Evolutionary conservation across 1,284 basidiomycete genomes (phyloP).

Genomic region (Tylopilus sp.): DNA sequence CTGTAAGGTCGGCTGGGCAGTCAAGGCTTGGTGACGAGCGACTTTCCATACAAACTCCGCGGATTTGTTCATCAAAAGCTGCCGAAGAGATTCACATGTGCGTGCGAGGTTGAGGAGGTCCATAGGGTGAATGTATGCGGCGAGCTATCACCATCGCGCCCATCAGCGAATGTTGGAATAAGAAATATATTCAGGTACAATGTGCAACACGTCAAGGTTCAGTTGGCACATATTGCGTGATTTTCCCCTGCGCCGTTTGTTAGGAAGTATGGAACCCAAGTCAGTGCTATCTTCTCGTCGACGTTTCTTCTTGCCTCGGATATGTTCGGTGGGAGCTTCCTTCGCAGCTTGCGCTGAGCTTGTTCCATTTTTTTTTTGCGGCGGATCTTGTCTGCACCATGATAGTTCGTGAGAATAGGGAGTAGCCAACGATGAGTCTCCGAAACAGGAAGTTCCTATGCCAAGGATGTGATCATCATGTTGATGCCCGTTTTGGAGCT

Average conservation of each 20-base stretch:
- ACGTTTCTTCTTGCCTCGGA: background rate
- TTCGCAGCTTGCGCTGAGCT: background rate
- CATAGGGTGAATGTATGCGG: background rate
- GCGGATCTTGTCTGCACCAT: slow-evolving; percentile 4
- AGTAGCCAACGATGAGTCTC: too few species aligned
- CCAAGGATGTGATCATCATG: too few species aligned
- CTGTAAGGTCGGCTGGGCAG: slow-evolving; percentile 1
- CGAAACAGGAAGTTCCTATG: too few species aligned
- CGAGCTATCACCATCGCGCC: background rate
- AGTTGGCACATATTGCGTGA: slow-evolving; percentile 15
- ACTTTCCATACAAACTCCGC: background rate
- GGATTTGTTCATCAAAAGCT: background rate
- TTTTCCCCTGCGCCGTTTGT: slow-evolving; percentile 6
- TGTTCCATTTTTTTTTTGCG: background rate
- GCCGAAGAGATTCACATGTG: background rate
- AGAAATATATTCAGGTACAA: background rate
- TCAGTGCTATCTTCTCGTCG: background rate
- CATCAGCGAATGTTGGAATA: background rate
- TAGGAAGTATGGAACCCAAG: background rate
- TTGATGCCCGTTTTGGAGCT: too few species aligned
- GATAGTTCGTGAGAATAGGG: background rate
- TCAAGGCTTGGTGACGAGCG: background rate
- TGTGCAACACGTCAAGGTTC: slow-evolving; percentile 21
- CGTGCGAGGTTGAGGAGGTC: slow-evolving; percentile 1
- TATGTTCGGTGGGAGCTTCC: background rate